Conservation (phyloP, 345 rosid genomes). For the Moricandia moricandioides region DNA sequence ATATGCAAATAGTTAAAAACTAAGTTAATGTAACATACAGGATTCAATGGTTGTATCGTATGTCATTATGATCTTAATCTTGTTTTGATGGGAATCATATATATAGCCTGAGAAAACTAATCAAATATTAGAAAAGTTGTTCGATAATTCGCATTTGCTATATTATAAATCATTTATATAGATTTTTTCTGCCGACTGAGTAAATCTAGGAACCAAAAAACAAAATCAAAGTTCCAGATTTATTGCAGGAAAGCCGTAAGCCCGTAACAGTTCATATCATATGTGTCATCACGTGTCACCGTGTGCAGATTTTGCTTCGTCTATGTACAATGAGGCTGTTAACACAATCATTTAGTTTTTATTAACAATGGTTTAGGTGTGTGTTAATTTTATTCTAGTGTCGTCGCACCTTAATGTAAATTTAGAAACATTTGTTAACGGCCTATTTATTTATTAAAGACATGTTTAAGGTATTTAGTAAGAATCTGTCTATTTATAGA, state of each 20-base stretch:
- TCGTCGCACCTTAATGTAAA: neutral
- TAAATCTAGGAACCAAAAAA: constrained; percentile 17
- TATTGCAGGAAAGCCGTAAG: constrained; percentile 8
- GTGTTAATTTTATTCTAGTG: neutral
- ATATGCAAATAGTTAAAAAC: neutral
- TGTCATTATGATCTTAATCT: neutral
- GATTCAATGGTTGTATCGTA: neutral
- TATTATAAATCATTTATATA: neutral
- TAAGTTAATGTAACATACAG: neutral
- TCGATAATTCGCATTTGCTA: neutral
- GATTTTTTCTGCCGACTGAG: constrained; percentile 21
- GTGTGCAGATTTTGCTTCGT: neutral
- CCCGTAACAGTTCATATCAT: constrained; percentile 16
- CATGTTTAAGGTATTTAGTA: neutral
- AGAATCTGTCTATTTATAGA: neutral
- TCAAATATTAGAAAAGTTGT: neutral
- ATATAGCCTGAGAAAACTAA: neutral
- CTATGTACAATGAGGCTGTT: neutral
- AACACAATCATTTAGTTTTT: neutral
- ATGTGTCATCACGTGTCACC: neutral
- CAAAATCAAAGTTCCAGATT: neutral
- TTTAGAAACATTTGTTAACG: neutral
- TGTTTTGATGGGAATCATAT: neutral
- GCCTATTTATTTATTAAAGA: neutral
- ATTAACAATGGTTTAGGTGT: neutral